Evolutionary conservation across 208 protist genomes (phyloP), one percentile per base, ranked within the genome.

Genomic region (Crithidia bombi): DNA sequence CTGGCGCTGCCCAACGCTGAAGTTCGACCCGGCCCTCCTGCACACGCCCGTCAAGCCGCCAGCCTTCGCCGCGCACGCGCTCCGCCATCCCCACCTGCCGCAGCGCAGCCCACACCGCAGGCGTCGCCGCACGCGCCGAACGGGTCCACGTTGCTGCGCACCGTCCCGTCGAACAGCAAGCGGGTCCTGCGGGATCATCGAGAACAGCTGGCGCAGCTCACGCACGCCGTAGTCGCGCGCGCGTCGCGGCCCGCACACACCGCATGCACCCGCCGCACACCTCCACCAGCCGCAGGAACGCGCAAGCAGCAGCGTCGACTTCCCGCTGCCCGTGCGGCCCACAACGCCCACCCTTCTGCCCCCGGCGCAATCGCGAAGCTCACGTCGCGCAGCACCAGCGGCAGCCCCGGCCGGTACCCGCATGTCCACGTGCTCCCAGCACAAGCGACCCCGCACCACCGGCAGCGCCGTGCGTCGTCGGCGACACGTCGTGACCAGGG

Each of bases 281-380:
- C 14, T 87, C 75, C 50, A 96, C 72, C 69, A 92, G 51, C 41
- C 88, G 78, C 70, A 94, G 35, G 10, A 96, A 65, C 10, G 89
- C 38, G 14, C 79, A 14, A 86, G 74, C 62, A 95, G 62, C 64
- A 97, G 59, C 36, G 91, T 86, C 26, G 85, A 91, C 82, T 97
- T 97, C 12, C 92, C 91, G 54, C 81, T 85, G 0, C 94, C 94
- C 1, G 92, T 95, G 54, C 85, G 75, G 23, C n/a, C n/a, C n/a
- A 92, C 92, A 50, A 95, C 85, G 9, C 96, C 77, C 85, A n/a
- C 95, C 80, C 68, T 96, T 97, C 75, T 97, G 76, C n/a, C 21
- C 79, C 78, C 25, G 79, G 51, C 14, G 26, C 17, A 19, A 98
- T 80, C 6, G 26, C 21, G 32, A 91, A 86, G 59, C 41, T 82